Evolutionary conservation across 2,329 filamentous ascomycete species (phyloP).

Genomic region (Penicillium olsonii): DNA sequence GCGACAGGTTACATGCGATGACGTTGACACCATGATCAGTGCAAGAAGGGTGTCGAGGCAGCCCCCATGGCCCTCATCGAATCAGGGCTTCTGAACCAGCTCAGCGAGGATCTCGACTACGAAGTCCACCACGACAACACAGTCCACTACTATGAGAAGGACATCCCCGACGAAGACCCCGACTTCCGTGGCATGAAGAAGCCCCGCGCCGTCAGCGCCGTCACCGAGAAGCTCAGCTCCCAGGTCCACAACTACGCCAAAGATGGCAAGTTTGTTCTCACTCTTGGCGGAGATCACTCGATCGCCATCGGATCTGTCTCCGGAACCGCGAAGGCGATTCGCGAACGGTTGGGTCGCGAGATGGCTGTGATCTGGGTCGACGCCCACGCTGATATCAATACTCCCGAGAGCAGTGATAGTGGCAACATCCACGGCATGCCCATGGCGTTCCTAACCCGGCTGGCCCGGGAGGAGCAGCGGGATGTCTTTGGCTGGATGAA

Average conservation of each 20-base stretch:
- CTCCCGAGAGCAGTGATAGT: conserved; percentile 82
- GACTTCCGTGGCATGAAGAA: conserved; percentile 93
- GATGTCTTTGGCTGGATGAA: conserved; percentile 90
- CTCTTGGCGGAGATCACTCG: conserved; percentile 92
- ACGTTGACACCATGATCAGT: conserved; percentile 51
- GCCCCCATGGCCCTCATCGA: conserved; percentile 87
- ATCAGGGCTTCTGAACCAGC: conserved; percentile 79
- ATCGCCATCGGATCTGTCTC: conserved; percentile 94
- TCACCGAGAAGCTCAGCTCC: conserved; percentile 74
- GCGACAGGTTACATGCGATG: background rate
- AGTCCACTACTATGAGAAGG: conserved; percentile 78
- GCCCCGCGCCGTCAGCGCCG: conserved; percentile 79
- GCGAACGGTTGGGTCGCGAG: conserved; percentile 78
- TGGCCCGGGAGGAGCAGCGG: conserved; percentile 73
- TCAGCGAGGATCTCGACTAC: conserved; percentile 84
- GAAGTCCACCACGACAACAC: conserved; percentile 78
- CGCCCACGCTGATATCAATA: conserved; percentile 97
- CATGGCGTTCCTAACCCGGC: conserved; percentile 83
- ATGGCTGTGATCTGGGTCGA: conserved; percentile 98
- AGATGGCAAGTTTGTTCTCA: conserved; percentile 83
- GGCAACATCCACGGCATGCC: conserved; percentile 99
- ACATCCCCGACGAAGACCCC: conserved; percentile 70
- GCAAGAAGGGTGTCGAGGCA: conserved; percentile 88
- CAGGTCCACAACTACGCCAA: conserved; percentile 87
- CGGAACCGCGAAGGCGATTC: conserved; percentile 80